Percentiles rank a stretch among this genome's conserved stretches.
Conservation (phyloP, 192 early-diverging fungal species). For the Lobosporangium transversale region DNA sequence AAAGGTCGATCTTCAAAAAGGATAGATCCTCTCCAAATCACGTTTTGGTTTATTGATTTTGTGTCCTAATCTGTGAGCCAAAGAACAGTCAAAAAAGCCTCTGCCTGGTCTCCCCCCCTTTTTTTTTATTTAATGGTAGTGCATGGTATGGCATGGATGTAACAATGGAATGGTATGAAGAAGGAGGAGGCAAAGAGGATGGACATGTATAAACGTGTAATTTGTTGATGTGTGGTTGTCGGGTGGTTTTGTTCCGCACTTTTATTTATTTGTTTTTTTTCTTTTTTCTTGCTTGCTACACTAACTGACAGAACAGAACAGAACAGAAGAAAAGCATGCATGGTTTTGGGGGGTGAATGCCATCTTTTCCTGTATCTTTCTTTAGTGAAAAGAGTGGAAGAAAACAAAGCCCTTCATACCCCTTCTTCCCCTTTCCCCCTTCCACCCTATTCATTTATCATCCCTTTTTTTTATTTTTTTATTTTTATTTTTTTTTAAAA, state of each 20-base stretch:
- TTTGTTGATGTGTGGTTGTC: neutral
- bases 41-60: neutral
- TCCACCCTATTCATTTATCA: neutral
- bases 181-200: too few relatives aligned
- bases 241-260: too few relatives aligned
- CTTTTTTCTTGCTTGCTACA: neutral
- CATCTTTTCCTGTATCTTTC: neutral
- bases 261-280: too few relatives aligned
- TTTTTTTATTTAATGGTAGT: neutral
- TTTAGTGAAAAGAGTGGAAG: neutral
- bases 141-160: too few relatives aligned
- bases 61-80: neutral
- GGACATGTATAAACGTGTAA: too few relatives aligned
- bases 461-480: slow-evolving; percentile 2
- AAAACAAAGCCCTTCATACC: neutral
- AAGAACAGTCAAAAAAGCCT: neutral
- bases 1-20: too few relatives aligned
- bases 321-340: too few relatives aligned
- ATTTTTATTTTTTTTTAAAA: slow-evolving; percentile 4
- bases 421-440: neutral
- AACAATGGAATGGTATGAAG: too few relatives aligned
- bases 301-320: slow-evolving; percentile 14
- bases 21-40: neutral
- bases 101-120: too few relatives aligned
- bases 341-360: slow-evolving; percentile 7